Base-by-base conservation (phyloP, 2,329 filamentous ascomycete species). In the Paecilomyces fulvus region DNA sequence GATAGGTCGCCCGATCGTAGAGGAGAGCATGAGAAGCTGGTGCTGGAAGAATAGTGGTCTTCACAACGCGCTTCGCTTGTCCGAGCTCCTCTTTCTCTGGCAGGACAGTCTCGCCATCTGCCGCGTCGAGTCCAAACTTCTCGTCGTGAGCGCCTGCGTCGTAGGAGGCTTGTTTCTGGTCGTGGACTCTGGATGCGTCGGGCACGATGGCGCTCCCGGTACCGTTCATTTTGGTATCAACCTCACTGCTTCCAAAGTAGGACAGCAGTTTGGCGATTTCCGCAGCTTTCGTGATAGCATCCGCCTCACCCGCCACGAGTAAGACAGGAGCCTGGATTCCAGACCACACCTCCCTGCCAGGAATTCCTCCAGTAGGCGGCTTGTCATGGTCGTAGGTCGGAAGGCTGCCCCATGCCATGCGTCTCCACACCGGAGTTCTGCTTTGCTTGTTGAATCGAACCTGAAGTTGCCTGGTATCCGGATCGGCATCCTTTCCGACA, bases 11-110 rank as follows among this genome's bases (percentile, higher is more conserved):
- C 1, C 90, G 87, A 56, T 86, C 86, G 69, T 95, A 97, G 5
- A 95, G 81, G 25, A 97, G 77, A 11, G 89, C 88, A 72, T 97
- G 92, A 2, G 87, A 88, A 9, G 90, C 89, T 0, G 91, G 91
- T 0, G 83, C 76, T 0, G 89, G 89, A 52, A 96, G 79, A 53
- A 92, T 79, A 21, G 82, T 81, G 0, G 82, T 85, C 66, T 89
- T 86, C 23, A 95, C 77, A 8, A 84, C 74, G 30, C 67, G 63
- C 77, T 73, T 58, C 79, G 79, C 30, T 74, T 69, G 2, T 75
- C 14, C n/a, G 14, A 17, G 17, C 37, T 43, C 77, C 23, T 30
- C 12, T 6, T 28, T 48, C 21, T 30, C 43, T 31, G 52, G 31
- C 12, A 52, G 17, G 10, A 28, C 37, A 6, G 28, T 8, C 49